Conservation (phyloP, 2,329 filamentous ascomycete species). For the Colletotrichum agaves region DNA sequence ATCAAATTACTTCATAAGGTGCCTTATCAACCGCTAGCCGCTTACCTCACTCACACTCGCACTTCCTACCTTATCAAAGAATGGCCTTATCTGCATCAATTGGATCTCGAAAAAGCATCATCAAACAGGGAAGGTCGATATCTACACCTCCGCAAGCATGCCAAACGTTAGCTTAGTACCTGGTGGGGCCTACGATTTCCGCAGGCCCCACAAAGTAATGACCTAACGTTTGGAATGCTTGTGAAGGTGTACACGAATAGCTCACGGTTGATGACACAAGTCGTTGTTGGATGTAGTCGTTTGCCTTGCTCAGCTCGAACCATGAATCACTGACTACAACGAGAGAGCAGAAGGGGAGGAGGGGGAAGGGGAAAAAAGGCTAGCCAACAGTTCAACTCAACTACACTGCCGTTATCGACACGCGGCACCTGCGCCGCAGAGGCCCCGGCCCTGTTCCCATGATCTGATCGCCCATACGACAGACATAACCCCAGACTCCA, state of each 20-base stretch:
- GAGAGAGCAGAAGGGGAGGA: background rate
- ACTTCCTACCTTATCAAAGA: background rate
- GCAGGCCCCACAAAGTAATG: no score
- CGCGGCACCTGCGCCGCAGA: constrained; percentile 14
- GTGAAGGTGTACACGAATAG: no score
- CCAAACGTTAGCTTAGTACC: no score
- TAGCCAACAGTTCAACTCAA: constrained; percentile 13
- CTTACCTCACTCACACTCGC: background rate
- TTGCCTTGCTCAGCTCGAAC: constrained; percentile 18
- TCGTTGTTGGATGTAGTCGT: constrained; percentile 10
- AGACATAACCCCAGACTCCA: constrained; percentile 13
- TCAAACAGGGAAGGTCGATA: background rate
- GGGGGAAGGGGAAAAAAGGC: background rate
- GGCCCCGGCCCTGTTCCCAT: constrained; percentile 18
- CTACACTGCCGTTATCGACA: constrained; percentile 21
- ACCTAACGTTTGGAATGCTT: no score
- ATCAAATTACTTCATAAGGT: no score
- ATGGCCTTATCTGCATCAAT: background rate
- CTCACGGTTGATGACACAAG: constrained; percentile 25
- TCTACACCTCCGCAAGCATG: no score
- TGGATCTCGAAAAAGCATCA: background rate
- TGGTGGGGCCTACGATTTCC: no score
- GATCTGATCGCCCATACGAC: constrained; percentile 32
- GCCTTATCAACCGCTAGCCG: background rate
- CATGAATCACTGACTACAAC: background rate